A percentile compares a stretch with the other conserved stretches of the same genome.
phyloP scores from a whole-genome alignment of 1,139 yeast species.

The Pichia sp. region DNA sequence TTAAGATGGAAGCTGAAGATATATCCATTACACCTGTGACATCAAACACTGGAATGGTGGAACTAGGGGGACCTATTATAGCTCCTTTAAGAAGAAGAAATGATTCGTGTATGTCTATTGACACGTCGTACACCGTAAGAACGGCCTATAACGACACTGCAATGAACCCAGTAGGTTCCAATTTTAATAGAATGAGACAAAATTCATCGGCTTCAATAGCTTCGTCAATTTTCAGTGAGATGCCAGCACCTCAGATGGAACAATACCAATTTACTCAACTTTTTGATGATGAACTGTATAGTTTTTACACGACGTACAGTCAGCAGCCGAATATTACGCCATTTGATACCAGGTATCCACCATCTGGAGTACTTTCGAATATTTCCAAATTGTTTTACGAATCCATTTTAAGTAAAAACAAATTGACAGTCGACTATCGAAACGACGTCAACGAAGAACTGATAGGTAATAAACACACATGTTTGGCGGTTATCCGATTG shows the following conservation, averaged over 20 bases:
- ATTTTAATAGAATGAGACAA: constrained; percentile 9
- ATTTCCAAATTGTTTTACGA: constrained; percentile 30
- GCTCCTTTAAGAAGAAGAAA: not conserved
- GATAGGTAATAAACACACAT: constrained; percentile 18
- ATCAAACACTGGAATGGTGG: too few species aligned
- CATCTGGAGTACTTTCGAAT: constrained; percentile 32
- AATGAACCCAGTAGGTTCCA: not conserved
- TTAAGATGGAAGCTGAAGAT: too few species aligned
- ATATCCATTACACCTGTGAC: too few species aligned
- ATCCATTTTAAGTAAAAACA: not conserved
- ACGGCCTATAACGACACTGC: not conserved
- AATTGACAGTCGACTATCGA: constrained; percentile 24
- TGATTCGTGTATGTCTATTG: not conserved
- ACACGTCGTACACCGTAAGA: not conserved
- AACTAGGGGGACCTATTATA: too few species aligned
- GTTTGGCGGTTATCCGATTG: constrained; percentile 30
- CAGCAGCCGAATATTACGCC: constrained; percentile 34
- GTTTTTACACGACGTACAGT: constrained; percentile 27
- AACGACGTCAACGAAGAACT: constrained; percentile 24
- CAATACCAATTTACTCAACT: constrained; percentile 23
- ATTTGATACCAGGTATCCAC: constrained; percentile 33
- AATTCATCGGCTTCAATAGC: constrained; percentile 19
- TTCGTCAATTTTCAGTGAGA: constrained; percentile 19
- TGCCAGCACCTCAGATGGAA: constrained; percentile 15
- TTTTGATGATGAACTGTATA: constrained; percentile 29